These are phyloP conservation scores for Spiraea crenata DNA, from an alignment of 331 rosid genomes.

Conservation along the genomic window DNA sequence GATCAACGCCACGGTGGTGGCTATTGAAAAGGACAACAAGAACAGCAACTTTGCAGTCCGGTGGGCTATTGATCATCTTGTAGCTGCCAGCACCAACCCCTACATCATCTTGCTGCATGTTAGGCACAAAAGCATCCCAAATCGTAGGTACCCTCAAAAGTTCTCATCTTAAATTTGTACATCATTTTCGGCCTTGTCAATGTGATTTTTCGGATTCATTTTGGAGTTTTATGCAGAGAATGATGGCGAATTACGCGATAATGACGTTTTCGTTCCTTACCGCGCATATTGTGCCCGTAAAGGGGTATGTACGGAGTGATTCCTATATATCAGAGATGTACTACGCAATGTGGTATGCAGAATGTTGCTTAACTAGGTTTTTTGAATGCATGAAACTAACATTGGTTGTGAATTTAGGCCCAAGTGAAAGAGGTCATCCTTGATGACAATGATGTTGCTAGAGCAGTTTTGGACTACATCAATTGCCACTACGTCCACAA, in stretches of 20 bases:
- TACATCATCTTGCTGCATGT: constrained; percentile 63
- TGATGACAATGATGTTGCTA: constrained; percentile 62
- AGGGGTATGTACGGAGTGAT: constrained; percentile 36
- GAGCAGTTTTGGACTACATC: constrained; percentile 54
- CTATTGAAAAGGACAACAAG: constrained; percentile 82
- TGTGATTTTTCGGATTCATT: neutral
- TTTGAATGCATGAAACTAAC: neutral
- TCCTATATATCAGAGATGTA: neutral
- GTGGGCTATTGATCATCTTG: constrained; percentile 80
- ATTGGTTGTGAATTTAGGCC: constrained; percentile 40
- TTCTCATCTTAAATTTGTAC: neutral
- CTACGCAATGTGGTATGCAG: neutral
- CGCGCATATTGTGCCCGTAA: constrained; percentile 64
- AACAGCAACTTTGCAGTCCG: constrained; percentile 66
- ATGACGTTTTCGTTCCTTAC: constrained; percentile 52
- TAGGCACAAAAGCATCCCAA: constrained; percentile 32
- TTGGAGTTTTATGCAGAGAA: constrained; percentile 38
- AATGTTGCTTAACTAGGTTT: neutral
- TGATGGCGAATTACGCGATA: constrained; percentile 37
- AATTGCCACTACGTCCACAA: constrained; percentile 43
- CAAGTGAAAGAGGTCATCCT: constrained; percentile 62
- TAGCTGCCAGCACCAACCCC: constrained; percentile 34
- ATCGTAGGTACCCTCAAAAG: constrained; percentile 77
- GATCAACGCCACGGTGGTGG: constrained; percentile 60
- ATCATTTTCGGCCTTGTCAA: neutral